Evolutionary conservation across 371 early-diverging fungal species (phyloP), one percentile per base, ranked within the genome.

Genomic region (Mortierella sp.): DNA sequence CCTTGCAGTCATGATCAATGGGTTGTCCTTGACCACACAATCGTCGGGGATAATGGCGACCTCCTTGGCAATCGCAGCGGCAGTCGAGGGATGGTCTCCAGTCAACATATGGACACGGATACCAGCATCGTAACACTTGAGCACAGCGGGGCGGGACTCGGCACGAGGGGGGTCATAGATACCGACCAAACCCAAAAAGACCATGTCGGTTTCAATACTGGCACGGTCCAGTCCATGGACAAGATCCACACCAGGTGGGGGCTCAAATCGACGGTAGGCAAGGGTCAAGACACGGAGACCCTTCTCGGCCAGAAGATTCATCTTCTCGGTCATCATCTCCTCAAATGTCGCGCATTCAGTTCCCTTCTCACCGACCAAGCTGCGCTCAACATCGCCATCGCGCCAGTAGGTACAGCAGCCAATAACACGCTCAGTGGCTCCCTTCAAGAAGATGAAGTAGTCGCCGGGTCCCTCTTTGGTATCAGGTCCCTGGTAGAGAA

Each of bases 61-160:
- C 84, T 98, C 94, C 64, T 93, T 92, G 16, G 98, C 98, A 88
- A 98, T 97, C 4, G 98, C 97, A 1, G 96, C 90, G 1, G 98
- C 98, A 3, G 98, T 98, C 46, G 94, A 94, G 8, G 95, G 92
- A 79, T 98, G 98, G 80, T 98, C 98, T 77, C 98, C 99, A 0
- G 98, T 98, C 67, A 98, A 91, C 98, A 98, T 98, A 79, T 96
- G 93, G 44, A 98, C 98, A 50, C 93, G 93, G 87, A 99, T 97
- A 57, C 98, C 98, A 31, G 98, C 98, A 34, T 88, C 83, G 76
- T 96, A 93, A 83, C 98, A 97, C 83, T 95, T 92, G 83, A 93
- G 90, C 26, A 98, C 97, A 69, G 97, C 96, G 44, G 87, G 90
- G 59, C 91, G 84, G 11, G 94, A 93, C 88, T 95, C 95, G 24